These are phyloP conservation scores for Chlorella ohadii DNA, from an alignment of 139 green algal genomes.

Conservation along the genomic window DNA sequence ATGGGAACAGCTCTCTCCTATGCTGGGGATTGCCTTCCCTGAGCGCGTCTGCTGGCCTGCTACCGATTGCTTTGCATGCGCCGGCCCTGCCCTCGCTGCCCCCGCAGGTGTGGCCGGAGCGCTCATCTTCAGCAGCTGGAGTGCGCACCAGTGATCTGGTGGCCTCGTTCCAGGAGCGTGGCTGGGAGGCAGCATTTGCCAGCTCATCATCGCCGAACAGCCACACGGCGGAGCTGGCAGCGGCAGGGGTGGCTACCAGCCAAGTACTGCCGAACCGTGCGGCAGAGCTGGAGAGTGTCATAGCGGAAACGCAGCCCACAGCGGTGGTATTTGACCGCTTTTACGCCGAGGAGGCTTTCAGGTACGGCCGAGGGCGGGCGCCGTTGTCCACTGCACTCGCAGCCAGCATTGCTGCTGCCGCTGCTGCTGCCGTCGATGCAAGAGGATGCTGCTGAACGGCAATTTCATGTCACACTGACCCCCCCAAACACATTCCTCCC, in stretches of 20 bases:
- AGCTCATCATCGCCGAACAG: slow-evolving; percentile 22
- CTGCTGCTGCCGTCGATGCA: too few relatives aligned
- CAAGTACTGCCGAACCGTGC: slow-evolving; percentile 43
- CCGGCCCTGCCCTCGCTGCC: too few relatives aligned
- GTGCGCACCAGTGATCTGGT: slow-evolving; percentile 46
- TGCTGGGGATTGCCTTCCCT: too few relatives aligned
- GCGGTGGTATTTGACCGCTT: slow-evolving; percentile 67
- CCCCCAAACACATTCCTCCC: not conserved
- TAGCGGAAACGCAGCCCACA: slow-evolving; percentile 16
- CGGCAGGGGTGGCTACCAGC: slow-evolving; percentile 1
- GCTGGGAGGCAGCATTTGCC: slow-evolving; percentile 5
- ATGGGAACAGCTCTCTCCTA: too few relatives aligned
- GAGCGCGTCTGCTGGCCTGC: too few relatives aligned
- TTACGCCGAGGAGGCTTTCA: slow-evolving; percentile 65
- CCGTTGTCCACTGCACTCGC: not conserved
- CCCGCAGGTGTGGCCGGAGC: slow-evolving; percentile 39
- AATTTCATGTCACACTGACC: too few relatives aligned
- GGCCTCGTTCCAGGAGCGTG: slow-evolving; percentile 4
- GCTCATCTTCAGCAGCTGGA: slow-evolving; percentile 29
- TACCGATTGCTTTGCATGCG: too few relatives aligned
- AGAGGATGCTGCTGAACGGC: too few relatives aligned
- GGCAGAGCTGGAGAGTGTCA: not conserved
- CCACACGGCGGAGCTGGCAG: slow-evolving; percentile 19
- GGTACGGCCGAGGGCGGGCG: not conserved
- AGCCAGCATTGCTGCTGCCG: not conserved